Evolutionary conservation across 2,329 filamentous ascomycete genomes (phyloP).

Genomic region (Colletotrichum sp.): DNA sequence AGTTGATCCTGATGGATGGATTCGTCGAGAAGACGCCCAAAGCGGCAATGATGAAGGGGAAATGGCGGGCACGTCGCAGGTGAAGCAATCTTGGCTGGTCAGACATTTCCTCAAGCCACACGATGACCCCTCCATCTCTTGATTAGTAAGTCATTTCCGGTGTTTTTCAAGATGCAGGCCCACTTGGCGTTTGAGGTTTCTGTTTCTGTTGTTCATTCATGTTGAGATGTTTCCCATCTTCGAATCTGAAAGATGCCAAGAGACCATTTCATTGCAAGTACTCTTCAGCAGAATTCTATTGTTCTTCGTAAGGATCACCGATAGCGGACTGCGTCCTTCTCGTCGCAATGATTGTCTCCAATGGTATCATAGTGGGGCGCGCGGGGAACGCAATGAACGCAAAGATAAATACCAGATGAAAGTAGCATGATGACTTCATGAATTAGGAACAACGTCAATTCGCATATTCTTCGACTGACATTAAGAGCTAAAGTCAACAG

Average conservation of each 20-base stretch:
- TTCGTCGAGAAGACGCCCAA: neutral
- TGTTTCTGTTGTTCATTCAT: neutral
- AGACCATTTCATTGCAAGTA: neutral
- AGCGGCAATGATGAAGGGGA: neutral
- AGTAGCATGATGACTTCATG: neutral
- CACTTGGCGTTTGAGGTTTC: neutral
- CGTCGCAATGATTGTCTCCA: slow-evolving; percentile 6
- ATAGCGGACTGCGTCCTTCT: neutral
- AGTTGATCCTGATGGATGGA: neutral
- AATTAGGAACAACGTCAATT: neutral
- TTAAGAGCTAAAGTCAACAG: neutral
- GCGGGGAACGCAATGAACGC: slow-evolving; percentile 8
- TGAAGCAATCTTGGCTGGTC: neutral
- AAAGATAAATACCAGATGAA: neutral
- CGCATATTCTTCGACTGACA: neutral
- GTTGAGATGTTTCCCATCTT: neutral
- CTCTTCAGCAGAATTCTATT: neutral
- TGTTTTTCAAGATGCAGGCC: neutral
- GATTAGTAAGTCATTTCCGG: neutral
- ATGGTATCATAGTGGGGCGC: slow-evolving; percentile 21
- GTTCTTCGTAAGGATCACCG: neutral
- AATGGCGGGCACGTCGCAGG: neutral
- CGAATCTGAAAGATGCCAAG: neutral
- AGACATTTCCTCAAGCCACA: neutral
- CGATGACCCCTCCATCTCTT: neutral